Evolutionary conservation across 1,284 basidiomycete species (phyloP), one percentile per base, ranked within the genome.

Genomic region (Boletus albobrunnescens): DNA sequence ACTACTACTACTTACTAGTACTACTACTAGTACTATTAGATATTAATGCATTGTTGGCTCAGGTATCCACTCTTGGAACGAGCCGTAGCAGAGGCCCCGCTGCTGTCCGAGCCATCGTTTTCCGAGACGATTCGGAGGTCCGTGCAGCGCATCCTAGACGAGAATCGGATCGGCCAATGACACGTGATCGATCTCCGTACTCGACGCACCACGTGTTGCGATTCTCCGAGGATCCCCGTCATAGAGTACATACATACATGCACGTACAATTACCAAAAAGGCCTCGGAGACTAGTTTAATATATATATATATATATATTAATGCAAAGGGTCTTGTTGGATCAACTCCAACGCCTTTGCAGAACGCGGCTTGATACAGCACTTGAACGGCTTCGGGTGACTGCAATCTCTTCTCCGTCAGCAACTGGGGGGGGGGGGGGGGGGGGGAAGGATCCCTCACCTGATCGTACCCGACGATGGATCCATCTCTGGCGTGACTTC

Each of bases 361-460:
- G 81, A 82, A 17, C 82, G 75, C 11, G 82, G 81, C 54, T 69
- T 76, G 55, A 84, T 74, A 12, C 67, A 57, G 55, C 82, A 84
- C 55, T 75, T 72, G 67, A 80, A 84, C 6, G 79, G 75, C 51
- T 74, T 76, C 6, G 81, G 81, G 54, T 81, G 78, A 56, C 82
- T 84, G 51, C 10, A n/a, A n/a, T n/a, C n/a, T n/a, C n/a, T n/a
- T n/a, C n/a, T n/a, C n/a, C n/a, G n/a, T n/a, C n/a, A n/a, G n/a
- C n/a, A n/a, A n/a, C n/a, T n/a, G n/a, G n/a, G n/a, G n/a, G n/a
- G n/a, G n/a, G n/a, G n/a, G n/a, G n/a, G n/a, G n/a, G n/a, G n/a
- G n/a, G n/a, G n/a, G n/a, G n/a, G n/a, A 24, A 38, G 8, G 26
- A 11, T 6, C 44, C 12, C 26, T 32, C 53, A 76, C 79, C 79